A percentile compares a stretch with the other conserved stretches of the same genome.
phyloP scores from a whole-genome alignment of 2,329 filamentous ascomycete species.

The Aspergillus flavus region DNA sequence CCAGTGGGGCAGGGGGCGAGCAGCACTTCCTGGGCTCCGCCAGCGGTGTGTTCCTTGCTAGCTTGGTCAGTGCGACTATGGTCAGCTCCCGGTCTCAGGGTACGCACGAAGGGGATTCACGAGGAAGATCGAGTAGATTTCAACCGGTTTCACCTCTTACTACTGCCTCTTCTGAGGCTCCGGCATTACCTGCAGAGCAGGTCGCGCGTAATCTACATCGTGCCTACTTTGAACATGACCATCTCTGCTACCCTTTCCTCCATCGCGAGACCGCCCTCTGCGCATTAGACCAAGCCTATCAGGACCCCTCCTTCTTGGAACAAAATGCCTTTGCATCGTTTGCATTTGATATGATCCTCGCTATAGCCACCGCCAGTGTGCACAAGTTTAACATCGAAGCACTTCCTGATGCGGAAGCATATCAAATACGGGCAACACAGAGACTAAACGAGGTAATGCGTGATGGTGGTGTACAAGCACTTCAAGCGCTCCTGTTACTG shows the following conservation, averaged over 20 bases:
- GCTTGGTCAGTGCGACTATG: not conserved
- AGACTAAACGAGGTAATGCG: not conserved
- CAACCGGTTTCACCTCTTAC: not conserved
- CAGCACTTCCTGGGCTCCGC: conserved; percentile 1
- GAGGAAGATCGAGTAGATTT: not conserved
- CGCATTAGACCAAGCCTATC: not conserved
- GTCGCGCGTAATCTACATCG: not conserved
- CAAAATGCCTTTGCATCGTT: not conserved
- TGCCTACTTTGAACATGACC: not conserved
- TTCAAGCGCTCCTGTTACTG: not conserved
- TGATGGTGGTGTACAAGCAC: not conserved
- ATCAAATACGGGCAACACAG: not conserved
- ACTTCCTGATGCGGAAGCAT: not conserved
- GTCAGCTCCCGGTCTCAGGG: not conserved
- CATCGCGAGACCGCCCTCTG: not conserved
- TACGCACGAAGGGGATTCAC: not conserved
- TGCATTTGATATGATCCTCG: not conserved
- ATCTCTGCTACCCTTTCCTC: not conserved
- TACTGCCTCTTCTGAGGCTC: not conserved
- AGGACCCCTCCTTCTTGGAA: not conserved
- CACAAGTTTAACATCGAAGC: not conserved
- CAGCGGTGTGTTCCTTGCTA: not conserved
- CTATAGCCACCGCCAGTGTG: not conserved
- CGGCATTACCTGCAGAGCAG: not conserved
- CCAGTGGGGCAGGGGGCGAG: conserved; percentile 20